Percentiles rank a stretch among this genome's conserved stretches.
These are phyloP conservation scores for Angomonas ambiguus DNA, from an alignment of 208 protist species.

Conservation along the genomic window DNA sequence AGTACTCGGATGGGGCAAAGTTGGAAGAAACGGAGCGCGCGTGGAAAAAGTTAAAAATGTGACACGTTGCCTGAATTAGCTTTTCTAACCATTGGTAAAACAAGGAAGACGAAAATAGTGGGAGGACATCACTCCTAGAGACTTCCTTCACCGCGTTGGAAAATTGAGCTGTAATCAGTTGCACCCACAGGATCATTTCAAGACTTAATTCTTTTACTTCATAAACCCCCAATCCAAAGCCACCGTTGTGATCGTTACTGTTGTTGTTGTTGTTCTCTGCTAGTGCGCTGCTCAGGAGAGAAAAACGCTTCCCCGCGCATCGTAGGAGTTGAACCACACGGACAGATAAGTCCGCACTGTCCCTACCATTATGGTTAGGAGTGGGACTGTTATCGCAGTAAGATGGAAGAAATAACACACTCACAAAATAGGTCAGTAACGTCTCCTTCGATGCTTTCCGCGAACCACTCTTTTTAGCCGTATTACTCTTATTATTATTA, in stretches of 20 bases:
- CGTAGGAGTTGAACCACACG: neutral
- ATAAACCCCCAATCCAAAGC: neutral
- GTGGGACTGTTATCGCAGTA: neutral
- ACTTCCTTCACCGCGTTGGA: neutral
- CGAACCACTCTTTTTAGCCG: neutral
- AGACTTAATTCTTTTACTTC: neutral
- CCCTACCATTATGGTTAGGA: no score
- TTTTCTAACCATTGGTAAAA: neutral
- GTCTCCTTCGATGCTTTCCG: neutral
- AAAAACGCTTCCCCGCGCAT: neutral
- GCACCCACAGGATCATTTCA: neutral
- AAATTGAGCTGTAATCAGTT: neutral
- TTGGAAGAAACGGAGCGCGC: neutral
- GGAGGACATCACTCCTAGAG: neutral
- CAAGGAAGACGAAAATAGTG: neutral
- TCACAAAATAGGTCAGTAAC: neutral
- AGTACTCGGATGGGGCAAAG: neutral
- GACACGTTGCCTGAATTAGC: neutral
- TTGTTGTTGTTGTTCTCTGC: neutral
- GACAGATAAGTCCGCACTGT: neutral
- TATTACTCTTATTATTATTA: slow-evolving; percentile 3
- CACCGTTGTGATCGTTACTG: neutral
- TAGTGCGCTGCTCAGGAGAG: no score
- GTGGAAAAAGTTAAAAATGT: neutral
- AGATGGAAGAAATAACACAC: neutral